A percentile compares a stretch with the other conserved stretches of the same genome.
phyloP scores from a whole-genome alignment of 177 flowering plant species.

The Vitis hybrid region DNA sequence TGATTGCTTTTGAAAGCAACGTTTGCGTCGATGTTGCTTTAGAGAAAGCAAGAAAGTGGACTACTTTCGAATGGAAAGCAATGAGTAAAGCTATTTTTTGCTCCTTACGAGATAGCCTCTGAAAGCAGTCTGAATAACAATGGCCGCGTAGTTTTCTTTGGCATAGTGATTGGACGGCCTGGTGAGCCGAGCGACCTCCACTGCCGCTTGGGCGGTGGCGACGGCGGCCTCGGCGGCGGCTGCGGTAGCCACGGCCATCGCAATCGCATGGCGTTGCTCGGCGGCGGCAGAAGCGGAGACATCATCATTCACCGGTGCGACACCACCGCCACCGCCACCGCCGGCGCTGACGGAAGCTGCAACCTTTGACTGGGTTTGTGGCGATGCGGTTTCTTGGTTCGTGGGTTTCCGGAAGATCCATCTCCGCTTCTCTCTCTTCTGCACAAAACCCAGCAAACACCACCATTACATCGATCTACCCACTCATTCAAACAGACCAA shows the following conservation, averaged over 20 bases:
- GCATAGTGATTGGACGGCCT: constrained; percentile 13
- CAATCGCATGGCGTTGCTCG: constrained; percentile 32
- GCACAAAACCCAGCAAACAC: not conserved
- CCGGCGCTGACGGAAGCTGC: not conserved
- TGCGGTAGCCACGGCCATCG: constrained; percentile 42
- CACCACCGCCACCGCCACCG: too few species aligned
- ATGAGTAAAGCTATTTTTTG: too few species aligned
- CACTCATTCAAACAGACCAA: not conserved
- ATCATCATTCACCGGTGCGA: not conserved
- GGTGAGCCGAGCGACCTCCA: constrained; percentile 30
- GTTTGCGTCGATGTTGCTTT: not conserved
- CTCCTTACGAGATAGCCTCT: constrained; percentile 54
- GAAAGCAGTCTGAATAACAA: constrained; percentile 52
- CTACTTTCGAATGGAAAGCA: too few species aligned
- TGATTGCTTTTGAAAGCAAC: too few species aligned
- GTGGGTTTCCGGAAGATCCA: constrained; percentile 26
- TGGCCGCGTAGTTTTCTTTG: constrained; percentile 37
- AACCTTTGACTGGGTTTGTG: constrained; percentile 17
- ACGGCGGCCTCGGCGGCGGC: constrained; percentile 43
- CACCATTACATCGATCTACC: not conserved
- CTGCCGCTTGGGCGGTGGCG: constrained; percentile 48
- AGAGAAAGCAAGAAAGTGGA: too few species aligned
- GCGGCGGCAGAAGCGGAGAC: not conserved
- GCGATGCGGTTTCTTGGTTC: constrained; percentile 23
- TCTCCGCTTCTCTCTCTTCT: constrained; percentile 21